Conservation (phyloP, 306 rosid species). For the Quercus ilex region DNA sequence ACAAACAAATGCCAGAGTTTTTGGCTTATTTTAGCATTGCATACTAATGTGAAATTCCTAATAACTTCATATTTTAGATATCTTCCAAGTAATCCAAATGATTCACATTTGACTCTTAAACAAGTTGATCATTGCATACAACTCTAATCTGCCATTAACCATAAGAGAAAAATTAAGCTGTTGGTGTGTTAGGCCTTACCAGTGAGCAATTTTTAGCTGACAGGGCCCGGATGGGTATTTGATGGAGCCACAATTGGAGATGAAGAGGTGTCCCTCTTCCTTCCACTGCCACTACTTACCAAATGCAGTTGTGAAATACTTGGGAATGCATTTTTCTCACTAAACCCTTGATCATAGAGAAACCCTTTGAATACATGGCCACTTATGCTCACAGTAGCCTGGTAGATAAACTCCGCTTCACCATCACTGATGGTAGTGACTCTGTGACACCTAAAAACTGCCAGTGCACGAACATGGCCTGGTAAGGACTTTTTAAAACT, state of each 20-base stretch:
- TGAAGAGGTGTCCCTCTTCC: slow-evolving; percentile 42
- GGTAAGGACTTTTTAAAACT: slow-evolving; percentile 59
- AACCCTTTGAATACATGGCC: slow-evolving; percentile 81
- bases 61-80: neutral
- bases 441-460: slow-evolving; percentile 75
- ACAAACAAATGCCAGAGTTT: neutral
- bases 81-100: neutral
- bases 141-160: neutral
- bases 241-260: slow-evolving; percentile 41
- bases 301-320: slow-evolving; percentile 52
- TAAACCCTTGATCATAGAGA: slow-evolving; percentile 77
- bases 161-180: neutral
- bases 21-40: neutral
- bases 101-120: neutral
- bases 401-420: slow-evolving; percentile 59
- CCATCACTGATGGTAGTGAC: slow-evolving; percentile 68
- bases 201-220: slow-evolving; percentile 28
- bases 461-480: slow-evolving; percentile 56
- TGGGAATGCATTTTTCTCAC: slow-evolving; percentile 36
- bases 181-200: slow-evolving; percentile 6
- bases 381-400: slow-evolving; percentile 68
- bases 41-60: neutral
- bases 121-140: neutral
- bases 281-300: slow-evolving; percentile 48
- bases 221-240: slow-evolving; percentile 47